These are phyloP conservation scores for Scortechinia acanthostroma DNA, from an alignment of 2,329 filamentous ascomycete genomes.

Conservation along the genomic window DNA sequence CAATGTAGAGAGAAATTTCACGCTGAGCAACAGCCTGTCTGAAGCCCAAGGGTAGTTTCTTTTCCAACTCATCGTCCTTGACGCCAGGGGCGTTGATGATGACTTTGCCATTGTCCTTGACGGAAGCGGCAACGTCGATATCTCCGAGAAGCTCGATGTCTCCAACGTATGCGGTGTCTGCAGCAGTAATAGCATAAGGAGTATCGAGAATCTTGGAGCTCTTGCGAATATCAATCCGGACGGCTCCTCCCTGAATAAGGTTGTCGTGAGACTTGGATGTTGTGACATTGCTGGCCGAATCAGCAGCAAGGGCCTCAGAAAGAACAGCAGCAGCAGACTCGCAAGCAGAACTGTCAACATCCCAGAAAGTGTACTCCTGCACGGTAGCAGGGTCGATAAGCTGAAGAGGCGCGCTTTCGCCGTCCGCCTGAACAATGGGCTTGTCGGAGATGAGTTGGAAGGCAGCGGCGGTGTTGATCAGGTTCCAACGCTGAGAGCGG, in stretches of 20 bases:
- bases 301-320: constrained; percentile 61
- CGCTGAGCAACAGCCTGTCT: constrained; percentile 68
- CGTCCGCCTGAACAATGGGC: constrained; percentile 34
- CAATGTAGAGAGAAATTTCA: constrained; percentile 63
- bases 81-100: constrained; percentile 71
- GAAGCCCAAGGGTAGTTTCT: constrained; percentile 67
- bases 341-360: constrained; percentile 69
- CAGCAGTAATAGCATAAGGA: constrained; percentile 72
- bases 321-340: constrained; percentile 55
- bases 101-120: constrained; percentile 66
- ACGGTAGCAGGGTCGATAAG: constrained; percentile 33
- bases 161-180: constrained; percentile 73
- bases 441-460: constrained; percentile 42
- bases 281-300: constrained; percentile 55
- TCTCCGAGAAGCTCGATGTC: constrained; percentile 74
- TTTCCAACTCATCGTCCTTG: constrained; percentile 85
- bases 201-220: constrained; percentile 79
- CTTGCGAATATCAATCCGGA: constrained; percentile 78
- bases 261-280: constrained; percentile 57
- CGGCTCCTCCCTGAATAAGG: constrained; percentile 67
- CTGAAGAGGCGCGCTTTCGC: constrained; percentile 16
- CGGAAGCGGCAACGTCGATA: constrained; percentile 64
- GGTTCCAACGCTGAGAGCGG: constrained; percentile 50
- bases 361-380: constrained; percentile 91
- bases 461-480: constrained; percentile 40